phyloP scores from a whole-genome alignment of 2,329 filamentous ascomycete genomes.

The Purpureocillium lavendulum region DNA sequence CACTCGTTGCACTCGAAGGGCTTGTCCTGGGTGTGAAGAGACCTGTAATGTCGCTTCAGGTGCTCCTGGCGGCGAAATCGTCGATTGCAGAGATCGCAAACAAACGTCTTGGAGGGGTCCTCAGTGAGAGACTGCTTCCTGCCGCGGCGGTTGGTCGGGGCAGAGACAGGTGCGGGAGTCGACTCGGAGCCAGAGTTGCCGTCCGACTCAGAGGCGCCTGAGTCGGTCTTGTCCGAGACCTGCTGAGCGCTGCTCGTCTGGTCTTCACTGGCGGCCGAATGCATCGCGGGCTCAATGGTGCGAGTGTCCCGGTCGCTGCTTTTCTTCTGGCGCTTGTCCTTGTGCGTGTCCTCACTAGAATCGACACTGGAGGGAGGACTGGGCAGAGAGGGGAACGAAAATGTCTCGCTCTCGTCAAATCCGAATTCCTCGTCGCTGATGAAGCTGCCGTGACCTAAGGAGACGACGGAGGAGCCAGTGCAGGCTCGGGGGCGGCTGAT shows the following conservation, averaged over 20 bases:
- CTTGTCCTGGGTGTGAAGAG: slow-evolving; percentile 97
- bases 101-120: slow-evolving; percentile 96
- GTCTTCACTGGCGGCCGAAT: slow-evolving; percentile 24
- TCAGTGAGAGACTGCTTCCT: slow-evolving; percentile 98
- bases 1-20: slow-evolving; percentile 97
- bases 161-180: slow-evolving; percentile 32
- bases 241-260: slow-evolving; percentile 26
- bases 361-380: slow-evolving; percentile 39
- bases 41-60: slow-evolving; percentile 96
- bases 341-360: slow-evolving; percentile 36
- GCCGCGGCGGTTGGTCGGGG: slow-evolving; percentile 77
- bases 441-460: slow-evolving; percentile 69
- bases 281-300: slow-evolving; percentile 32
- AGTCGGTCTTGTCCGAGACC: slow-evolving; percentile 24
- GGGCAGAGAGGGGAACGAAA: slow-evolving; percentile 53
- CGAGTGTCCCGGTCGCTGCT: slow-evolving; percentile 34
- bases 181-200: slow-evolving; percentile 36
- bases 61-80: slow-evolving; percentile 98
- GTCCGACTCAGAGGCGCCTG: slow-evolving; percentile 28
- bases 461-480: slow-evolving; percentile 60
- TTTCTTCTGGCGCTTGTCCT: slow-evolving; percentile 51
- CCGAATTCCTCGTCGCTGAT: slow-evolving; percentile 70
- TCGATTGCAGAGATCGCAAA: slow-evolving; percentile 91
- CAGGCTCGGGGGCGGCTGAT: slow-evolving; percentile 60
- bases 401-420: slow-evolving; percentile 58